These are phyloP conservation scores for Mrakia blollopis DNA, from an alignment of 768 basidiomycete genomes.

Conservation along the genomic window DNA sequence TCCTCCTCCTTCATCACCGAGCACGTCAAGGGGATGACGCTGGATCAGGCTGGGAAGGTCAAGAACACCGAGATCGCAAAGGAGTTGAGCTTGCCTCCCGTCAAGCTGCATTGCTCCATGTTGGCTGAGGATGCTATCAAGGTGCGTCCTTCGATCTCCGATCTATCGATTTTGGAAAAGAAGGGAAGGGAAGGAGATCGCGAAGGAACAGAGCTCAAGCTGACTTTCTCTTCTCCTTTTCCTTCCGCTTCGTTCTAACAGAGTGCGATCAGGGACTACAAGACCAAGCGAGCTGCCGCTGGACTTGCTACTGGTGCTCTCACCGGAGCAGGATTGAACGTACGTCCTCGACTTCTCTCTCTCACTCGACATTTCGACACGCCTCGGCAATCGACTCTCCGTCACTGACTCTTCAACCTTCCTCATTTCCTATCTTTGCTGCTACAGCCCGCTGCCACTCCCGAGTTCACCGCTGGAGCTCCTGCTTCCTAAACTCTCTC, in stretches of 20 bases:
- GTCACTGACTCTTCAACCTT: too few relatives aligned
- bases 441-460: neutral
- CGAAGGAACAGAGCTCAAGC: neutral
- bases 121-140: slow-evolving; percentile 96
- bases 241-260: slow-evolving; percentile 37
- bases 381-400: neutral
- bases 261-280: slow-evolving; percentile 94
- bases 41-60: slow-evolving; percentile 92
- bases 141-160: slow-evolving; percentile 18
- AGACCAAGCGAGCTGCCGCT: slow-evolving; percentile 60
- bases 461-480: neutral
- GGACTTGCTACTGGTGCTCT: neutral
- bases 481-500: neutral
- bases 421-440: neutral
- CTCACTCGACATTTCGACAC: neutral
- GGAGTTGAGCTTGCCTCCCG: slow-evolving; percentile 88
- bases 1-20: slow-evolving; percentile 99
- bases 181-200: neutral
- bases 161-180: neutral
- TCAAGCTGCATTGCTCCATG: slow-evolving; percentile 68
- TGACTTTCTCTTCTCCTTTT: neutral
- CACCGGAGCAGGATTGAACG: neutral
- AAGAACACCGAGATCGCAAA: slow-evolving; percentile 99
- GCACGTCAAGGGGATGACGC: slow-evolving; percentile 85
- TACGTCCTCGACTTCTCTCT: neutral